Conservation (phyloP, 2,329 filamentous ascomycete species). For the Dactylonectria macrodidyma region DNA sequence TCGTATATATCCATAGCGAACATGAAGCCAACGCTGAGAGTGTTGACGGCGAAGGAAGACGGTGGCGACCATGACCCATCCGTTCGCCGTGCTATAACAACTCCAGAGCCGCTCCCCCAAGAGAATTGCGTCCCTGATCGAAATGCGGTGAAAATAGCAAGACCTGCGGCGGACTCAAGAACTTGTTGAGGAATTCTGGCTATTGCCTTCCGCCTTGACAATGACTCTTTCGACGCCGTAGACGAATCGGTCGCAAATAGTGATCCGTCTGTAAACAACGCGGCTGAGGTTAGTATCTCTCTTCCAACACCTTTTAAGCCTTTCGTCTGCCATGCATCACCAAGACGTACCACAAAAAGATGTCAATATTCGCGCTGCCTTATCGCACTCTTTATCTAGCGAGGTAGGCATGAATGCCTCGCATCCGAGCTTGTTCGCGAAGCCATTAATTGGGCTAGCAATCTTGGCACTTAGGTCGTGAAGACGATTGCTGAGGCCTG, state of each 20-base stretch:
- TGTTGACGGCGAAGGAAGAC: constrained; percentile 80
- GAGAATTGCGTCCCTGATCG: constrained; percentile 70
- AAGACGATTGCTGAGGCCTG: no score
- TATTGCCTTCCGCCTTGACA: neutral
- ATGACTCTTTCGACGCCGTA: neutral
- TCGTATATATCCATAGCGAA: constrained; percentile 83
- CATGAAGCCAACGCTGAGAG: constrained; percentile 78
- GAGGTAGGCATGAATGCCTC: no score
- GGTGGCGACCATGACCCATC: constrained; percentile 78
- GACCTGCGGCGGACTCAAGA: constrained; percentile 67
- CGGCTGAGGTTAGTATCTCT: no score
- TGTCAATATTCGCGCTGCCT: constrained; percentile 8
- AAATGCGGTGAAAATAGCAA: constrained; percentile 74
- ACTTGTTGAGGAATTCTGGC: constrained; percentile 57
- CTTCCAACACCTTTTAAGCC: no score
- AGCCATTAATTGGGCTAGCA: no score
- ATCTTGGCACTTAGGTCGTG: no score
- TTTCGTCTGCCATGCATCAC: no score
- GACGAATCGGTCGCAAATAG: neutral
- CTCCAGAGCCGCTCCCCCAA: constrained; percentile 69
- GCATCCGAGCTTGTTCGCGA: no score
- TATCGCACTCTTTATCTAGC: neutral
- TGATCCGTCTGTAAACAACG: no score
- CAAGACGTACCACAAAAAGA: constrained; percentile 1
- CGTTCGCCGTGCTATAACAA: constrained; percentile 65